phyloP scores from a whole-genome alignment of 176 grass and related monocot genomes.

The Areca catechu region DNA sequence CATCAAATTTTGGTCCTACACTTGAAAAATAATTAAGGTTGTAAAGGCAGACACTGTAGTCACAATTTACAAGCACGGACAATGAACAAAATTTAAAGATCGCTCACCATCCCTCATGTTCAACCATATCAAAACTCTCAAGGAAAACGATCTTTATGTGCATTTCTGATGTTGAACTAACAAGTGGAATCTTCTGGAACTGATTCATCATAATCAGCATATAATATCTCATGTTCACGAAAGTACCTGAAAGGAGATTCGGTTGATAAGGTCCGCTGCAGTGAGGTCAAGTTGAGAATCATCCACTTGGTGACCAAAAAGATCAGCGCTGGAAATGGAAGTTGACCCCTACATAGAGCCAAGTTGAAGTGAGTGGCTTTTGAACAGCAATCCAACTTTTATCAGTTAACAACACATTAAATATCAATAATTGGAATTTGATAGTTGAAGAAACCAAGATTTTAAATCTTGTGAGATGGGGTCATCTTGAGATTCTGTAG shows the following conservation, averaged over 20 bases:
- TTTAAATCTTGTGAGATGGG: no score
- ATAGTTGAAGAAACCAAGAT: no score
- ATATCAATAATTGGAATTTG: no score
- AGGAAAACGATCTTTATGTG: not conserved
- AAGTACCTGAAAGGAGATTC: conserved; percentile 71
- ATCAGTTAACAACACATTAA: not conserved
- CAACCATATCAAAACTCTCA: not conserved
- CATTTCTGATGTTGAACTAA: no score
- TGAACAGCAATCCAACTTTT: not conserved
- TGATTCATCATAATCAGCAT: not conserved
- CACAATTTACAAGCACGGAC: no score
- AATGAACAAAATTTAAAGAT: no score
- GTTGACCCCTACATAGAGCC: conserved; percentile 38
- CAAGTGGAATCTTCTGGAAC: no score
- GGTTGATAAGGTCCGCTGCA: conserved; percentile 67
- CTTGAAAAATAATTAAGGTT: no score
- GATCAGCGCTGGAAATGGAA: conserved; percentile 72
- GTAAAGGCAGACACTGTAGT: no score
- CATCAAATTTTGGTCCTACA: no score
- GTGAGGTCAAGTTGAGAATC: conserved; percentile 48
- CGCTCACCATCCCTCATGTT: no score
- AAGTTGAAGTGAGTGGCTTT: not conserved
- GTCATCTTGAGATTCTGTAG: no score
- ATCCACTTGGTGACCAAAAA: conserved; percentile 39
- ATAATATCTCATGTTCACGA: not conserved